Base-by-base conservation (phyloP, 2,329 filamentous ascomycete genomes). In the Cladosporium sp. region DNA sequence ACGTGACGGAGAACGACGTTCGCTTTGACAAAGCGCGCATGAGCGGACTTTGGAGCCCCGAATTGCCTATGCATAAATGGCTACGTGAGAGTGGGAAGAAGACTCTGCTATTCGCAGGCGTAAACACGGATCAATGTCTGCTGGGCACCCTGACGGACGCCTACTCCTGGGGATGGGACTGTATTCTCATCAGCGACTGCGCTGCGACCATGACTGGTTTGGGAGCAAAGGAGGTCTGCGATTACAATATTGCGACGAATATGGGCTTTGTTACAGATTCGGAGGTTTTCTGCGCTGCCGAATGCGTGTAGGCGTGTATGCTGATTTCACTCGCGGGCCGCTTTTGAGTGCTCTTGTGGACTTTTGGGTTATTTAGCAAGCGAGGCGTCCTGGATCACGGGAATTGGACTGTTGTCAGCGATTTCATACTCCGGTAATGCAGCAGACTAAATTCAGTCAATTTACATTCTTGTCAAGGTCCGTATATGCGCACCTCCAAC, bases 1-100 rank as follows among this genome's bases (percentile, higher is more conserved):
- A 62, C 43, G 63, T 67, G 46, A 62, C 62, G 15, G 62, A 63
- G n/a, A 58, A 64, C n/a, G 69, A 72, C 47, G 58, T 72, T 5
- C 67, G 69, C 57, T 72, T 72, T 56, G 67, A 72, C 58, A 72
- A 72, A 51, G 67, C 68, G 25, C 64, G 68, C 41, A 71, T 71
- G 68, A 69, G 67, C 27, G 68, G 69, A 19, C 55, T 72, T 22
- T 72, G 69, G 69, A 67, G 64, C 38, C 67, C 65, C 5, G 55
- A 67, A 13, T 63, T 71, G 50, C 67, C 67, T 8, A 61, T 72
- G 30, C 69, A 72, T 56, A 60, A 67, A 50, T 72, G 70, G 53
- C 58, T 72, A 6, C 58, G 65, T 11, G 61, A 66, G 49, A 65
- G 63, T n/a, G 62, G 63, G 33, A 71, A 70, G 59, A 70, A 69